Conservation (phyloP, 2,329 filamentous ascomycete genomes). For the Simplicillium sp. region DNA sequence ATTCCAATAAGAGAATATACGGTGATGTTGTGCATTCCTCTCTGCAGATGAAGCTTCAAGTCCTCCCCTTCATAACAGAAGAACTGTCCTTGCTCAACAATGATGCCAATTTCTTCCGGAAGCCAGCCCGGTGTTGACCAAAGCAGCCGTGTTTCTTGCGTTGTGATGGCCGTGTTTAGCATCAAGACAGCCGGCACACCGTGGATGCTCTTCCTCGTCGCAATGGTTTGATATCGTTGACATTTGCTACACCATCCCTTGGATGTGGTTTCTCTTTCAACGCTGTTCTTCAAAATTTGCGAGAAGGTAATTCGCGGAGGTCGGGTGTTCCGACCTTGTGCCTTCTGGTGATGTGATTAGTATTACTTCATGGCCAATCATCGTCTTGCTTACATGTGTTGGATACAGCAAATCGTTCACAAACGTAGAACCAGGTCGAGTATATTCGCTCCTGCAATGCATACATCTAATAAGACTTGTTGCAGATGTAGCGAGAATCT, state of each 20-base stretch:
- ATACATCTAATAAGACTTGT: constrained; percentile 72
- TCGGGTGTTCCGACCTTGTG: constrained; percentile 37
- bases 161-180: constrained; percentile 72
- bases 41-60: constrained; percentile 67
- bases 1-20: constrained; percentile 89
- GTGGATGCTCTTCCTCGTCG: constrained; percentile 76
- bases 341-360: constrained; percentile 29
- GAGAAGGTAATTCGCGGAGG: constrained; percentile 63
- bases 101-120: constrained; percentile 87
- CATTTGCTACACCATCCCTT: constrained; percentile 92
- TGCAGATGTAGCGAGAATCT: constrained; percentile 59
- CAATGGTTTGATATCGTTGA: constrained; percentile 79
- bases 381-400: constrained; percentile 18
- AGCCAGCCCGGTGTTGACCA: constrained; percentile 90
- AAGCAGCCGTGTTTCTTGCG: constrained; percentile 63
- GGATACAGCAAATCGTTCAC: constrained; percentile 85
- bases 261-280: constrained; percentile 81
- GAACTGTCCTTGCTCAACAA: constrained; percentile 83
- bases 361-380: not conserved
- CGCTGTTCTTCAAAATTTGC: constrained; percentile 81
- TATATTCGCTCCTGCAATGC: constrained; percentile 80
- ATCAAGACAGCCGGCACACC: constrained; percentile 77
- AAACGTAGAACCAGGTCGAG: constrained; percentile 66
- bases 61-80: constrained; percentile 94
- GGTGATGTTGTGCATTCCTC: constrained; percentile 69